These are phyloP conservation scores for Beauveria asiatica DNA, from an alignment of 2,329 filamentous ascomycete species.

Conservation along the genomic window DNA sequence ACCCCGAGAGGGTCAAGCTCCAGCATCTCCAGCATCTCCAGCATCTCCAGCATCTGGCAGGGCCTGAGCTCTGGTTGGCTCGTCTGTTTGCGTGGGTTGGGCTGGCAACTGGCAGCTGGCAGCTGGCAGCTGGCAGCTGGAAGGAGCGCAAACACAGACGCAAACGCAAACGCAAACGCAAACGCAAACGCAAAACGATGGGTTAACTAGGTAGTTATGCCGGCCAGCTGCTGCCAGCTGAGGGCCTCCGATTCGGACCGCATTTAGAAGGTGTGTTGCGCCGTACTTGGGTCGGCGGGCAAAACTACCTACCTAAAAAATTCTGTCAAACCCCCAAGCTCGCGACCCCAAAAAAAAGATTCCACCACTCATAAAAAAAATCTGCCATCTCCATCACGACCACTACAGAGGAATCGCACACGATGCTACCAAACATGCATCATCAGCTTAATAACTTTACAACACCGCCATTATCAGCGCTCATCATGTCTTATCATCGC, in stretches of 20 bases:
- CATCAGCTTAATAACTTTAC: neutral
- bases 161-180: neutral
- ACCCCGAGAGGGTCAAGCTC: constrained; percentile 2
- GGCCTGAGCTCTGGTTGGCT: neutral
- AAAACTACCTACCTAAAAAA: neutral
- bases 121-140: neutral
- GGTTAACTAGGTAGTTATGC: too few species aligned
- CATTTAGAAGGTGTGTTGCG: neutral
- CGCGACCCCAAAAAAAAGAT: neutral
- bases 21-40: neutral
- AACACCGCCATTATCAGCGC: neutral
- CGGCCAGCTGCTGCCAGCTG: too few species aligned
- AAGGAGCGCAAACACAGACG: neutral
- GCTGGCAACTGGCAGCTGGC: neutral
- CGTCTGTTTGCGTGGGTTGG: neutral
- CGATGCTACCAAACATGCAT: constrained; percentile 1
- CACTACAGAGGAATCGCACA: constrained; percentile 5
- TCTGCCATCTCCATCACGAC: neutral
- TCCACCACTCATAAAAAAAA: neutral
- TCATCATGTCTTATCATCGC: neutral
- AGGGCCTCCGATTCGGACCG: neutral
- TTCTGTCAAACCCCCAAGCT: neutral
- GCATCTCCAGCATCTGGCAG: neutral
- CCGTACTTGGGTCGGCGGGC: neutral
- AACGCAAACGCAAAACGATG: neutral